These are phyloP conservation scores for Russula sp. DNA, from an alignment of 768 basidiomycete genomes.

Conservation along the genomic window DNA sequence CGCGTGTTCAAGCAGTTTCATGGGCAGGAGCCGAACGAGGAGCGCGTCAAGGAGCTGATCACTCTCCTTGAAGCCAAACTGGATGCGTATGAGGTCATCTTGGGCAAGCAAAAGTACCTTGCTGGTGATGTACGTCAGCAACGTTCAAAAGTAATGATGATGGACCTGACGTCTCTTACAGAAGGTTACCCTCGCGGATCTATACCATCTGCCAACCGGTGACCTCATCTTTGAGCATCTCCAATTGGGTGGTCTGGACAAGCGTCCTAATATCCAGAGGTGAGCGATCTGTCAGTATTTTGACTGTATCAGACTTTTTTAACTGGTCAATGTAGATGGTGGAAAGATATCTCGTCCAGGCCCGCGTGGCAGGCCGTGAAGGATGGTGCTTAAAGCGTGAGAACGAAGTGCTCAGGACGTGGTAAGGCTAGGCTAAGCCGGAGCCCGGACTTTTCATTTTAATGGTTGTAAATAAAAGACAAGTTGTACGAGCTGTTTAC, in stretches of 20 bases:
- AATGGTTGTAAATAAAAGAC: not conserved
- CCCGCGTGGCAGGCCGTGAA: constrained; percentile 6
- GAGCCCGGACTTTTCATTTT: not conserved
- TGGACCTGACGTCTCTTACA: not conserved
- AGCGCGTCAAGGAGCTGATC: not conserved
- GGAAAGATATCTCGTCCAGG: constrained; percentile 5
- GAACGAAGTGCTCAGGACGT: too few species aligned
- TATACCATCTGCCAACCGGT: constrained; percentile 5
- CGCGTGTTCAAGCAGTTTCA: not conserved
- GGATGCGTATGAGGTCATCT: constrained; percentile 1
- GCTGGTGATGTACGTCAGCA: constrained; percentile 11
- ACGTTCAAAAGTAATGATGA: not conserved
- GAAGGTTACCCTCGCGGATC: constrained; percentile 11
- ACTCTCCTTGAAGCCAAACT: not conserved
- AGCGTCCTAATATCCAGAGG: constrained; percentile 5
- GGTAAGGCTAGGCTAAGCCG: not conserved
- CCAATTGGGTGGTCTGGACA: not conserved
- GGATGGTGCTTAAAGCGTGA: constrained; percentile 1
- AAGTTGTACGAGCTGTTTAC: not conserved
- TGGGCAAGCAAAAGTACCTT: constrained; percentile 16
- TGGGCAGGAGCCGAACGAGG: not conserved
- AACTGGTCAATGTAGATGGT: constrained; percentile 9
- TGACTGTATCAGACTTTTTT: not conserved
- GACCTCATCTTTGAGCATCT: not conserved
- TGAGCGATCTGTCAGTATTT: not conserved